Conservation (phyloP, 116 monocot species). For the Phalaenopsis hybrid region DNA sequence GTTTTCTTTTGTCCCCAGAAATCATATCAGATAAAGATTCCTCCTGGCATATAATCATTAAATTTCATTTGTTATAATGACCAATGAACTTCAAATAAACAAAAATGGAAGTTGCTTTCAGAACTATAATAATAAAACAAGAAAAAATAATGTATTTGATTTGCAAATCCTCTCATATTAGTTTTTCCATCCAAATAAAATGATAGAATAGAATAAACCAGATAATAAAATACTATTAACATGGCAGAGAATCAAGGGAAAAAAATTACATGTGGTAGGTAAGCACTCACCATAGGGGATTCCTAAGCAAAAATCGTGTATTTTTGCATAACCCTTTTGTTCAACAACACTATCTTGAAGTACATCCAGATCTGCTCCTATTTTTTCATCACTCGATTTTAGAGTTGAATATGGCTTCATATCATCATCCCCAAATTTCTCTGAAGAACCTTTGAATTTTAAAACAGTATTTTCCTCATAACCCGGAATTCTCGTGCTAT, state of each 20-base stretch:
- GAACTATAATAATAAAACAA: neutral
- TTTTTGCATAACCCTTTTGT: conserved; percentile 50
- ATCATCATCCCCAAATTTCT: conserved; percentile 11
- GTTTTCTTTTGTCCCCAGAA: too few species aligned
- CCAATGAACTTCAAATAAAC: neutral
- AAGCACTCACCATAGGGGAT: conserved; percentile 59
- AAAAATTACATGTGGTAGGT: neutral
- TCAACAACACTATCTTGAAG: conserved; percentile 15
- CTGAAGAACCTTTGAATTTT: conserved; percentile 22
- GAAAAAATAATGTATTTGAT: neutral
- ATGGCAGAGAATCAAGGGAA: neutral
- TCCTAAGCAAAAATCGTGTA: conserved; percentile 77
- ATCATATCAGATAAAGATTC: too few species aligned
- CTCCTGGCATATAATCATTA: too few species aligned
- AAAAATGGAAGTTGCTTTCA: neutral
- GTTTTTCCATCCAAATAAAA: neutral
- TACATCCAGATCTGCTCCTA: conserved; percentile 1
- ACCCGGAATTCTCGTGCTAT: conserved; percentile 16
- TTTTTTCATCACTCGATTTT: conserved; percentile 12
- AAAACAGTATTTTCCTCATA: conserved; percentile 20
- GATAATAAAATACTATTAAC: neutral
- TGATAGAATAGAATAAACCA: neutral
- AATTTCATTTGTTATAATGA: neutral
- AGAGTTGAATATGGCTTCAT: conserved; percentile 11
- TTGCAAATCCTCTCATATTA: neutral